phyloP scores from a whole-genome alignment of 352 stramenopile genomes.

The Plasmopara viticola region DNA sequence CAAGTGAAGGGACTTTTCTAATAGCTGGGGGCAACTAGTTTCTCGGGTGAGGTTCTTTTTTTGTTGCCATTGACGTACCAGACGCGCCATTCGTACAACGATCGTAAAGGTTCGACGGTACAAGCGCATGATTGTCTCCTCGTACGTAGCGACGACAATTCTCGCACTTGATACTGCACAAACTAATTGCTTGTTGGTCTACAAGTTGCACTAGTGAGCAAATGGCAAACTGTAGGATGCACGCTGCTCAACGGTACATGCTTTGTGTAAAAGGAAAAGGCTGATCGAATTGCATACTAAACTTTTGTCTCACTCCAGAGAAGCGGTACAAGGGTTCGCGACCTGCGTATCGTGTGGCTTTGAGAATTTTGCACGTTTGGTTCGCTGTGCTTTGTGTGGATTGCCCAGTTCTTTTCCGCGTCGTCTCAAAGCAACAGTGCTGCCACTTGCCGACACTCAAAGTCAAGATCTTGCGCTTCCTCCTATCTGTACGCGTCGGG shows the following conservation, averaged over 20 bases:
- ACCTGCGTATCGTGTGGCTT: constrained; percentile 41
- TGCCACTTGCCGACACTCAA: not conserved
- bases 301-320: constrained; percentile 11
- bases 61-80: constrained; percentile 1
- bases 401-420: constrained; percentile 3
- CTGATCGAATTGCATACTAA: not conserved
- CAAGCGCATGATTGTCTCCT: constrained; percentile 15
- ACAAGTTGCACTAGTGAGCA: constrained; percentile 21
- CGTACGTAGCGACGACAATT: constrained; percentile 20
- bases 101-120: not conserved
- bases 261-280: not conserved
- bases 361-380: constrained; percentile 38
- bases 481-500: constrained; percentile 27
- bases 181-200: constrained; percentile 8
- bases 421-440: constrained; percentile 1
- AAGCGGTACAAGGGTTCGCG: constrained; percentile 32
- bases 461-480: constrained; percentile 5
- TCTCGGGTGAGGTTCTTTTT: not conserved
- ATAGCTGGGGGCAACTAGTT: too few relatives aligned
- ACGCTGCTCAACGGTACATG: constrained; percentile 19
- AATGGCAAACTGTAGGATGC: constrained; percentile 15
- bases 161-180: not conserved
- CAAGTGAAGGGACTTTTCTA: not conserved
- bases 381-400: constrained; percentile 38
- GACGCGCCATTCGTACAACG: constrained; percentile 9